phyloP scores from a whole-genome alignment of 228 moss, liverwort and hornwort genomes.

The Sphagnum fallax region DNA sequence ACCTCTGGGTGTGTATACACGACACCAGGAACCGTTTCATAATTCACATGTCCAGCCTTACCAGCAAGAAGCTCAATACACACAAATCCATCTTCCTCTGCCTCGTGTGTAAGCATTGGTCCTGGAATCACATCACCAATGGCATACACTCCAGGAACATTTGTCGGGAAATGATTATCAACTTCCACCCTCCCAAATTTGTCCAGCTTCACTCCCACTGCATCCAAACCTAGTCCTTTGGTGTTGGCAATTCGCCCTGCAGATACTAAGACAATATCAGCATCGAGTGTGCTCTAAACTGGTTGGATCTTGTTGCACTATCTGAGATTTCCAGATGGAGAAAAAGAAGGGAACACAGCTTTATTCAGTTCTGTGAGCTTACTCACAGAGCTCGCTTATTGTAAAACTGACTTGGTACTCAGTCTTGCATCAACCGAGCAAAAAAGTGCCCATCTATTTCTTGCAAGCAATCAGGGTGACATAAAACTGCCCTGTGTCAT shows the following conservation, averaged over 20 bases:
- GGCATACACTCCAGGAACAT: conserved; percentile 64
- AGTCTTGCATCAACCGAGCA: no score
- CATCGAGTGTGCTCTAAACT: conserved; percentile 32
- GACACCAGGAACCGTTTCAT: conserved; percentile 85
- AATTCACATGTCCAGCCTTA: conserved; percentile 93
- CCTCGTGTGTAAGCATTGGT: conserved; percentile 91
- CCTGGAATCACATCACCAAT: conserved; percentile 95
- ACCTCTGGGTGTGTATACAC: conserved; percentile 97
- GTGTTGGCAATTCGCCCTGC: conserved; percentile 77
- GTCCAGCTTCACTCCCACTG: conserved; percentile 80
- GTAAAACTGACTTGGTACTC: no score
- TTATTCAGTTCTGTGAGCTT: no score
- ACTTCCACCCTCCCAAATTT: conserved; percentile 87
- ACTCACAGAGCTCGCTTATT: no score
- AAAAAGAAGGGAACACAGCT: no score
- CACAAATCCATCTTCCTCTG: conserved; percentile 82
- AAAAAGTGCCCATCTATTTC: no score
- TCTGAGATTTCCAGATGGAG: no score
- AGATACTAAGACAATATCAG: conserved; percentile 74
- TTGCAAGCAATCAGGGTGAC: no score
- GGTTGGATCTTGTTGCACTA: no score
- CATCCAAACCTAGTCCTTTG: conserved; percentile 72
- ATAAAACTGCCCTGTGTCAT: no score
- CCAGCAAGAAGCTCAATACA: conserved; percentile 84
- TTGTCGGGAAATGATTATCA: conserved; percentile 71